Evolutionary conservation across 1,139 yeast species (phyloP), one percentile per base, ranked within the genome.

Genomic region (Saccharomyces hybrid): DNA sequence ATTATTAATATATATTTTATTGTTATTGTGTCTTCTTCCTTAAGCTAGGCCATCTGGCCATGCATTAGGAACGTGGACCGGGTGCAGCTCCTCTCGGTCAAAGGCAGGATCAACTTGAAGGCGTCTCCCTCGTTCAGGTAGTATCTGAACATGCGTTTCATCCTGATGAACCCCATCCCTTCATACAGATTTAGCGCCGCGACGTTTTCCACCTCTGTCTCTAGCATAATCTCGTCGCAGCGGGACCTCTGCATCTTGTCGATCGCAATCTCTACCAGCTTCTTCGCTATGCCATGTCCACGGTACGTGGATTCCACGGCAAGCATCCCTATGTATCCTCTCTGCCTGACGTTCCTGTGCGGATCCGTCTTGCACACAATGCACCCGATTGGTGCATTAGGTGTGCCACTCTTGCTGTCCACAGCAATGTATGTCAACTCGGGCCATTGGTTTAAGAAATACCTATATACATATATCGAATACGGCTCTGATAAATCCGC

Each of bases 291-390:
- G 1, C 97, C 97, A 50, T 73, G 75, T 8, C 95, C 91, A 53
- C 99, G 75, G 69, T 78, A 83, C 19, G 72, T 68, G 46, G 83
- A 81, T 55, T 84, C 84, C 28, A 93, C 95, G 0, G 95, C 97
- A 54, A 93, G 74, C 99, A 93, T 93, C 5, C 98, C 99, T 48
- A 93, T 91, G 66, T 93, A 93, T 0, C 99, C 99, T 58, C 97
- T 74, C 63, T 75, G 67, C 56, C 96, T 75, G 11, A 79, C 84
- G 34, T 80, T 78, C 55, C 93, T 76, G 70, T 93, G 98, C 4
- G 80, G 76, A 61, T 87, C 95, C n/a, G 84, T 80, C 65, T 89
- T 89, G 57, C 96, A 85, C 8, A 93, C 88, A 25, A 91, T 84
- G 47, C 87, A 88, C 3, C 98, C 99, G 14, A 91, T 78, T 0